Evolutionary conservation across 1,139 yeast genomes (phyloP).

Genomic region (Hemisphaericaspora subhashii): DNA sequence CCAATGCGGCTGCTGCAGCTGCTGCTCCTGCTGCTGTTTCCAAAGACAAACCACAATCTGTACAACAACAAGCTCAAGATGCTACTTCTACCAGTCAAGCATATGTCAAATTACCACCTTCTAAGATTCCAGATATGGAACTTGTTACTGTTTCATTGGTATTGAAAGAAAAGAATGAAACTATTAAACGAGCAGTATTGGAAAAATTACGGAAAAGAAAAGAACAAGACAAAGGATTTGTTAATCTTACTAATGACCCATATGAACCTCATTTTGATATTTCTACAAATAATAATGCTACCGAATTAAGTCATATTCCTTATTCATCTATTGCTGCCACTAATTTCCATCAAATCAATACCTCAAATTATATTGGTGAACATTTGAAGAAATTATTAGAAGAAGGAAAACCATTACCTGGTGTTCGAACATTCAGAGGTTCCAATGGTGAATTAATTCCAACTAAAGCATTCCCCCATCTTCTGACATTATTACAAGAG

Average conservation of each 20-base stretch:
- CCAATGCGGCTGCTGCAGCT: slow-evolving; percentile 18
- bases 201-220: slow-evolving; percentile 77
- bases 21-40: slow-evolving; percentile 17
- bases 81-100: slow-evolving; percentile 58
- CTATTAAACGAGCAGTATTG: slow-evolving; percentile 76
- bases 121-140: slow-evolving; percentile 92
- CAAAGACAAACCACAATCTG: slow-evolving; percentile 20
- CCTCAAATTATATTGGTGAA: slow-evolving; percentile 53
- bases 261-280: slow-evolving; percentile 82
- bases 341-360: slow-evolving; percentile 68
- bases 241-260: slow-evolving; percentile 89
- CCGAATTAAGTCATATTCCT: slow-evolving; percentile 67
- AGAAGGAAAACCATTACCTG: slow-evolving; percentile 44
- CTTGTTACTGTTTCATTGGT: slow-evolving; percentile 79
- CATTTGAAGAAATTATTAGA: slow-evolving; percentile 41
- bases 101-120: slow-evolving; percentile 82
- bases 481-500: slow-evolving; percentile 36
- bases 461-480: slow-evolving; percentile 43
- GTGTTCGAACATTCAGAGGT: slow-evolving; percentile 46
- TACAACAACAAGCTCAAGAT: slow-evolving; percentile 17
- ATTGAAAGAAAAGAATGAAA: slow-evolving; percentile 71
- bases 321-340: slow-evolving; percentile 77
- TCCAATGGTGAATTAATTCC: slow-evolving; percentile 47
- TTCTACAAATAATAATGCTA: slow-evolving; percentile 46
- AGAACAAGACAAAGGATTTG: slow-evolving; percentile 69